Base-by-base conservation (phyloP, 164 flowering plant species). In the Liquidambar formosana region DNA sequence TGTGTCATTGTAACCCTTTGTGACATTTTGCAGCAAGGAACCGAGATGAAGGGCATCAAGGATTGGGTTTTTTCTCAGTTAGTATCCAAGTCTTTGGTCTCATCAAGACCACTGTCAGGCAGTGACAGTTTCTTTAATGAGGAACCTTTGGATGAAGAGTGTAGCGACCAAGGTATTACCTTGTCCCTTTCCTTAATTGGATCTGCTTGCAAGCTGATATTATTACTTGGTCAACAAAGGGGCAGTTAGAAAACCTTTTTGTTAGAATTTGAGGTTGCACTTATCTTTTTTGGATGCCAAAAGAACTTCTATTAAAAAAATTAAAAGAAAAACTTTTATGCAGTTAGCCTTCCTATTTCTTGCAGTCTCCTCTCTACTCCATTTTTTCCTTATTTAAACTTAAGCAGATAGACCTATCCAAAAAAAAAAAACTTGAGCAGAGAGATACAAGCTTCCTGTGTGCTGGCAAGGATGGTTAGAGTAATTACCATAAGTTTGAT, bases 31-130 rank as follows among this genome's bases (percentile, higher is more conserved):
- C 62, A 71, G 76, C 53, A 59, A 78, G 48, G 53, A 63, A 26
- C 45, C 38, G 19, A 66, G 66, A 91, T 94, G 98, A 86, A 87
- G 80, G 78, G 87, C 64, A 38, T 92, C 45, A 85, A 84, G 70
- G 96, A 94, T 63, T 94, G 98, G 98, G 79, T 89, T 63, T 83
- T 85, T 4, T 75, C 89, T 71, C 98, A 93, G 71, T 28, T 89
- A 43, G 68, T 88, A 58, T 83, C 92, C 54, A 85, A 82, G 65
- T 80, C 92, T 10, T 22, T 83, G 75, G 85, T 80, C 25, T 75
- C 85, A 15, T 76, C 86, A 28, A 82, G 86, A 72, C 87, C 88
- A 38, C 61, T 84, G 57, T 81, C 88, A n/a, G 74, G 78, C 60
- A 76, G 80, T 75, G 84, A 70, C 44, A 69, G 64, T 63, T 75